Conservation (phyloP, 257 asterid genomes). For the Lycium barbarum region DNA sequence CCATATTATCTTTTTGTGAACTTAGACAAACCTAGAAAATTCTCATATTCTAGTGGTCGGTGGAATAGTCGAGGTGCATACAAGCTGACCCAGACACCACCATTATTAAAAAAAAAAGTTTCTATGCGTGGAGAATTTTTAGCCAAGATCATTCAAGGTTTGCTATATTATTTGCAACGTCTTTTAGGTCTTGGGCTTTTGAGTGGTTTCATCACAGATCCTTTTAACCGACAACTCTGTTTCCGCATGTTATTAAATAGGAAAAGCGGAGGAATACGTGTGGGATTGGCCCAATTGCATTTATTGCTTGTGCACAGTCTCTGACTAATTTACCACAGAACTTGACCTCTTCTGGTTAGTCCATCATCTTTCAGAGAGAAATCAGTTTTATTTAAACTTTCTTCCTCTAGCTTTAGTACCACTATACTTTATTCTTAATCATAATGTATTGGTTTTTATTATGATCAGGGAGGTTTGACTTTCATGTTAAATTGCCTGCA, state of each 20-base stretch:
- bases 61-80: background rate
- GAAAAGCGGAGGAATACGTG: constrained; percentile 68
- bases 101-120: background rate
- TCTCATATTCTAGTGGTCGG: constrained; percentile 5
- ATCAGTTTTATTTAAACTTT: background rate
- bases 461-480: constrained; percentile 85
- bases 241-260: constrained; percentile 41
- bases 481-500: constrained; percentile 83
- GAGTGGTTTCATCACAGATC: constrained; percentile 3
- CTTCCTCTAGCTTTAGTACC: constrained; percentile 14
- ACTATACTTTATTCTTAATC: constrained; percentile 14
- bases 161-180: background rate
- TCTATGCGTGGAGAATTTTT: background rate
- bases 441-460: constrained; percentile 28
- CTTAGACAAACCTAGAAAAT: constrained; percentile 10
- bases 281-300: constrained; percentile 86
- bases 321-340: constrained; percentile 81
- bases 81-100: background rate
- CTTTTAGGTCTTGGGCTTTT: background rate
- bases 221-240: constrained; percentile 22
- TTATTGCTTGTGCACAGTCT: constrained; percentile 83
- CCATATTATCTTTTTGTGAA: background rate
- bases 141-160: constrained; percentile 16
- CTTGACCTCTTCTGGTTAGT: constrained; percentile 89
- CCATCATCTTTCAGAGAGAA: constrained; percentile 24